phyloP scores from a whole-genome alignment of 148 eudicot genomes.

The Pouteria glomerata region DNA sequence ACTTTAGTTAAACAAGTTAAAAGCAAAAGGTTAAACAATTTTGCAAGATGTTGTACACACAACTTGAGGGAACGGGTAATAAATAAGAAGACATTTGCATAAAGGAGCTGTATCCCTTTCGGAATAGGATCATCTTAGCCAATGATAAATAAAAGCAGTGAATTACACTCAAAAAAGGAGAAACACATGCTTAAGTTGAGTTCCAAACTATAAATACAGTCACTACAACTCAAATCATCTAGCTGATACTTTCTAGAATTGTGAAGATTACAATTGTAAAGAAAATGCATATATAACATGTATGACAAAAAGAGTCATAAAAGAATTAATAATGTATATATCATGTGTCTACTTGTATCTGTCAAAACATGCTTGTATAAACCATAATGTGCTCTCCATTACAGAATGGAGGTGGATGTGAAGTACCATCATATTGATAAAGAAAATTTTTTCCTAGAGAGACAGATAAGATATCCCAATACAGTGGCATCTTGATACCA shows the following conservation, averaged over 20 bases:
- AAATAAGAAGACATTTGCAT: neutral
- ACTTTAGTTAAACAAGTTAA: no score
- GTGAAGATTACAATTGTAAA: neutral
- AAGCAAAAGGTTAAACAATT: no score
- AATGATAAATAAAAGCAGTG: neutral
- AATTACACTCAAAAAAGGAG: conserved; percentile 2
- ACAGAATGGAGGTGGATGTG: no score
- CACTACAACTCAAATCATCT: neutral
- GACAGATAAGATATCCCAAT: no score
- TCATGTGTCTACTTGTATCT: neutral
- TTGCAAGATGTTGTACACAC: no score
- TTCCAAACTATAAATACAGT: neutral
- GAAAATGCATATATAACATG: neutral
- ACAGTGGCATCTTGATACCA: no score
- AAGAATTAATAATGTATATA: neutral
- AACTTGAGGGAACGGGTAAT: neutral
- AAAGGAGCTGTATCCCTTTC: neutral
- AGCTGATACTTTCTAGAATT: neutral
- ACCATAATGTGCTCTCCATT: no score
- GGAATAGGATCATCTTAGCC: neutral
- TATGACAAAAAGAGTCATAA: neutral
- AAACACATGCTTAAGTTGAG: neutral
- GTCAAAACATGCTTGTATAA: no score
- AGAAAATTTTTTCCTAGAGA: no score
- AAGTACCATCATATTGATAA: no score